Evolutionary conservation across 805 yeast species (phyloP).

Genomic region (Candida verbasci): DNA sequence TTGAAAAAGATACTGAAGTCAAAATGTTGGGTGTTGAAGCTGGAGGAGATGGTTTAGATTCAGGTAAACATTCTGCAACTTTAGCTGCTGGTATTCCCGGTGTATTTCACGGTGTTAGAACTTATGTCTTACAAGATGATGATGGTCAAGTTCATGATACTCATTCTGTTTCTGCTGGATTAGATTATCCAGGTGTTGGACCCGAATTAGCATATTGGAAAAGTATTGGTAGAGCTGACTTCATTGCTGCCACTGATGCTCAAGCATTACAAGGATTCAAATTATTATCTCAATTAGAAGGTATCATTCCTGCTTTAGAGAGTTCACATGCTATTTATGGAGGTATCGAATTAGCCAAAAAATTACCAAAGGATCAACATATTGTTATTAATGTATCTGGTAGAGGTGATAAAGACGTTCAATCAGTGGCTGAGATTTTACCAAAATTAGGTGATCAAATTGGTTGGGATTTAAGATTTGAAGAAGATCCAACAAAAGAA

Average conservation of each 20-base stretch:
- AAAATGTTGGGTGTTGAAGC: constrained; percentile 93
- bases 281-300: constrained; percentile 85
- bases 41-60: constrained; percentile 94
- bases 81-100: constrained; percentile 94
- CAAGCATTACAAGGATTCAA: constrained; percentile 90
- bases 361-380: constrained; percentile 72
- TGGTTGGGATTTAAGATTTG: constrained; percentile 95
- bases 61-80: constrained; percentile 90
- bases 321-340: constrained; percentile 95
- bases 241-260: constrained; percentile 92
- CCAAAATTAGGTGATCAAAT: constrained; percentile 88
- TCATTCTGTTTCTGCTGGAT: constrained; percentile 96
- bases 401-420: constrained; percentile 99
- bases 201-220: constrained; percentile 97
- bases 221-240: constrained; percentile 85
- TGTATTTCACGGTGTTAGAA: constrained; percentile 96
- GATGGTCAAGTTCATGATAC: constrained; percentile 99
- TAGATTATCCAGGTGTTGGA: constrained; percentile 99
- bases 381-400: constrained; percentile 90
- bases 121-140: constrained; percentile 82
- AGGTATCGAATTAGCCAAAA: constrained; percentile 82
- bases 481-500: constrained; percentile 41
- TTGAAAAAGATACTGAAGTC: constrained; percentile 75
- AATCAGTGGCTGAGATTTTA: constrained; percentile 90
- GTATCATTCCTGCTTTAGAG: constrained; percentile 97